These are phyloP conservation scores for Piper betle DNA, from an alignment of 164 flowering plant species.

Conservation along the genomic window DNA sequence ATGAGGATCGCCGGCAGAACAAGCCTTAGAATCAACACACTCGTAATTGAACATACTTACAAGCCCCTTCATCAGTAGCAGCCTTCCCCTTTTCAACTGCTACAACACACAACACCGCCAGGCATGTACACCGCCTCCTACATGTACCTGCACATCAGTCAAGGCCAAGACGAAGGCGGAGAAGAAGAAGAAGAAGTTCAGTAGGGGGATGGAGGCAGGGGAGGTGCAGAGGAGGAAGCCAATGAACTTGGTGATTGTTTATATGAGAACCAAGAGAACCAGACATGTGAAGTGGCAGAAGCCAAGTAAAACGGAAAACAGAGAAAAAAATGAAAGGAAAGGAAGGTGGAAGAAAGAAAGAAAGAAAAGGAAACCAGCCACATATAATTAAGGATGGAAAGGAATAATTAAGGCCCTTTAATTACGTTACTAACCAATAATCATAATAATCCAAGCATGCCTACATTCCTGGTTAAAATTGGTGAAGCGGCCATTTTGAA, in stretches of 20 bases:
- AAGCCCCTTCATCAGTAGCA: slow-evolving; percentile 58
- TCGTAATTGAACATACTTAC: slow-evolving; percentile 63
- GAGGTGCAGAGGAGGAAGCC: slow-evolving; percentile 1
- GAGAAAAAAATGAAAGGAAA: neutral
- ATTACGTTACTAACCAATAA: slow-evolving; percentile 4
- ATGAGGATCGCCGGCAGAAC: neutral
- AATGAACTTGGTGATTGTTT: slow-evolving; percentile 2
- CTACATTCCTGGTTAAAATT: slow-evolving; percentile 2
- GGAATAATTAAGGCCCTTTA: neutral
- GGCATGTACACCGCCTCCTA: neutral
- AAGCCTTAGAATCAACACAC: neutral
- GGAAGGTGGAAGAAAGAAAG: neutral
- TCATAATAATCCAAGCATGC: neutral
- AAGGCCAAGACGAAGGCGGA: neutral
- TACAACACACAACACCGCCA: slow-evolving; percentile 5
- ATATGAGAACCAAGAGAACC: slow-evolving; percentile 2
- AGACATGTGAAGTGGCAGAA: neutral
- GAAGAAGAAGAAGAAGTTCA: slow-evolving; percentile 2
- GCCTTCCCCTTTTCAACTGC: slow-evolving; percentile 7
- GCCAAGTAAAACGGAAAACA: neutral
- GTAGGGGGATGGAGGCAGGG: slow-evolving; percentile 3
- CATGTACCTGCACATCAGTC: neutral
- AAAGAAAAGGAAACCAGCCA: neutral
- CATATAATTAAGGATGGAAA: neutral
- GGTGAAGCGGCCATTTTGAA: slow-evolving; percentile 4